Evolutionary conservation across 1,139 yeast genomes (phyloP).

Genomic region (Ashbya aceris): DNA sequence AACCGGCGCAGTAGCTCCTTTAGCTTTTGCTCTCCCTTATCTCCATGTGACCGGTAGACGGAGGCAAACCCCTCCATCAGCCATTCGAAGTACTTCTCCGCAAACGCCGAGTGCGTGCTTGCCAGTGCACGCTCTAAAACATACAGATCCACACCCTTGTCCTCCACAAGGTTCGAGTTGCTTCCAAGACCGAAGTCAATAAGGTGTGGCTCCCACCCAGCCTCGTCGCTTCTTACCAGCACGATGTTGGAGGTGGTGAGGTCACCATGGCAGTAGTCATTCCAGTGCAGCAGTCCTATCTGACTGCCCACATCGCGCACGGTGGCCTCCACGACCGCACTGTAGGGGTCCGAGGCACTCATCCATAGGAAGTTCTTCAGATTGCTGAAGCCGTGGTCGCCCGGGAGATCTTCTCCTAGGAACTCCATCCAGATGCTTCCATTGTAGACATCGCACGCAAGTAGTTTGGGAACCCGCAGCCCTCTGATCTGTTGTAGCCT

Average conservation of each 20-base stretch:
- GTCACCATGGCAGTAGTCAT: slow-evolving; percentile 89
- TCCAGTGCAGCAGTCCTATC: slow-evolving; percentile 63
- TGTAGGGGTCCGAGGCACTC: slow-evolving; percentile 36
- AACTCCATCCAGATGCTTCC: slow-evolving; percentile 90
- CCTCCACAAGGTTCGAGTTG: slow-evolving; percentile 72
- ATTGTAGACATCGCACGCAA: slow-evolving; percentile 62
- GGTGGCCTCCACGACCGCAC: slow-evolving; percentile 34
- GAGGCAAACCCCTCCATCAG: slow-evolving; percentile 60
- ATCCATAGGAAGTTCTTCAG: slow-evolving; percentile 68
- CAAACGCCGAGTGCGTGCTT: slow-evolving; percentile 77
- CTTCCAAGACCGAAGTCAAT: slow-evolving; percentile 87
- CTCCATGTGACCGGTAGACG: slow-evolving; percentile 32
- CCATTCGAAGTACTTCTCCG: slow-evolving; percentile 60
- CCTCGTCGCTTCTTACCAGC: slow-evolving; percentile 30
- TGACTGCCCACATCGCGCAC: slow-evolving; percentile 53
- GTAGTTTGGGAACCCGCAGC: slow-evolving; percentile 57
- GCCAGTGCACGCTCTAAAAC: slow-evolving; percentile 86
- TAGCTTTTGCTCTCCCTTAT: slow-evolving; percentile 36
- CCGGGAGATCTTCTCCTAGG: slow-evolving; percentile 44
- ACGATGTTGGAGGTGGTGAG: slow-evolving; percentile 84
- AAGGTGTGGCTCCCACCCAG: slow-evolving; percentile 42
- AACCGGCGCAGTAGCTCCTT: slow-evolving; percentile 55
- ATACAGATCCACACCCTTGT: slow-evolving; percentile 91
- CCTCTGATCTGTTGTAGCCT: slow-evolving; percentile 45
- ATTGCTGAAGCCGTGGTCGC: slow-evolving; percentile 43